These are phyloP conservation scores for Boletus pseudo-olivaceus DNA, from an alignment of 768 basidiomycete species.

Conservation along the genomic window DNA sequence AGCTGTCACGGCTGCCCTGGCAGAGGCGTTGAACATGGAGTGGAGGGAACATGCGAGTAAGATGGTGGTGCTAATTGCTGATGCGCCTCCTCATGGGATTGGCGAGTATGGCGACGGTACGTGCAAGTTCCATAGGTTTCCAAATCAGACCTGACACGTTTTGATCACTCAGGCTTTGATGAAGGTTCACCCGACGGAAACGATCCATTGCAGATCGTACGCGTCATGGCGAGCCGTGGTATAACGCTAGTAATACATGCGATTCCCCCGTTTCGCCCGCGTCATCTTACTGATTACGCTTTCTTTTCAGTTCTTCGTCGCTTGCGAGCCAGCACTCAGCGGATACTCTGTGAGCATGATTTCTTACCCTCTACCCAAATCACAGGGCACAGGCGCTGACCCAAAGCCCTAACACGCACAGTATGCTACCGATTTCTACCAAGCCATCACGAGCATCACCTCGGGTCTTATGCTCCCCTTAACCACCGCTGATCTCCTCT, in stretches of 20 bases:
- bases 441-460: conserved; percentile 88
- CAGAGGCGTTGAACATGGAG: conserved; percentile 82
- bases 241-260: conserved; percentile 73
- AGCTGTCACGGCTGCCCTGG: conserved; percentile 91
- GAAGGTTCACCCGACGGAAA: conserved; percentile 92
- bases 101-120: conserved; percentile 95
- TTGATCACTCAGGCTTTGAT: conserved; percentile 67
- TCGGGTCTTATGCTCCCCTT: conserved; percentile 95
- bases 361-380: conserved; percentile 16
- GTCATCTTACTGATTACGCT: background rate
- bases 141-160: conserved; percentile 12
- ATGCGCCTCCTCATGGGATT: conserved; percentile 96
- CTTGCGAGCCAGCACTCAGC: conserved; percentile 93
- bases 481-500: conserved; percentile 89
- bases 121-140: conserved; percentile 15
- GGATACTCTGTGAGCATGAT: conserved; percentile 71
- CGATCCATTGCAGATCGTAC: conserved; percentile 83
- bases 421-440: conserved; percentile 94
- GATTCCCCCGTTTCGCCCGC: conserved; percentile 1
- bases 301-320: conserved; percentile 85
- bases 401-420: conserved; percentile 28
- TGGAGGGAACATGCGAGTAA: conserved; percentile 88
- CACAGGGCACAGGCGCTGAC: background rate
- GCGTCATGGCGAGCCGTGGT: conserved; percentile 86
- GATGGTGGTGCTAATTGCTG: conserved; percentile 96